Evolutionary conservation across 257 asterid genomes (phyloP).

Genomic region (Primulina huaijiensis): DNA sequence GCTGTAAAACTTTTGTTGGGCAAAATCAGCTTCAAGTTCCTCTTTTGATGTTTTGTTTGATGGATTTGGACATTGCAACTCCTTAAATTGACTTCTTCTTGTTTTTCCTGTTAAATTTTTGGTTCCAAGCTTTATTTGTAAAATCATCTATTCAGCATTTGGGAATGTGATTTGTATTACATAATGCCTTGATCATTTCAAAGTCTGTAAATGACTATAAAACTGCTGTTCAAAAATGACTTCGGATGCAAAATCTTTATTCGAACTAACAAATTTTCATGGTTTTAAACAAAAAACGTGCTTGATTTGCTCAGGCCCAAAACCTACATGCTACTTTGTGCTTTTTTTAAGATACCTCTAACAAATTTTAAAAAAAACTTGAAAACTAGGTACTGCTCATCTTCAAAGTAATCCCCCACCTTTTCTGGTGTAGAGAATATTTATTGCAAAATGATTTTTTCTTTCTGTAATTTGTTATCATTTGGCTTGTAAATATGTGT

Average conservation of each 20-base stretch:
- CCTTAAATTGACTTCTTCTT: not conserved
- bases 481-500: not conserved
- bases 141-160: too few species aligned
- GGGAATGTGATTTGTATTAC: not conserved
- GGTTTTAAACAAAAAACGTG: not conserved
- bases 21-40: not conserved
- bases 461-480: not conserved
- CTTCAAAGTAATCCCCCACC: not conserved
- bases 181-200: not conserved
- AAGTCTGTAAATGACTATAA: not conserved
- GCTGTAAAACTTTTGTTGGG: not conserved
- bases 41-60: conserved; percentile 1
- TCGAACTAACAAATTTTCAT: not conserved
- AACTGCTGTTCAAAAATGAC: not conserved
- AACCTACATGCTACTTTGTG: not conserved
- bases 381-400: not conserved
- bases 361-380: not conserved
- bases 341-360: not conserved
- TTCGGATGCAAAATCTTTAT: not conserved
- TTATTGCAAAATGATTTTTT: conserved; percentile 8
- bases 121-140: not conserved
- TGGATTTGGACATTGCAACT: not conserved
- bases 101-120: not conserved
- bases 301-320: not conserved
- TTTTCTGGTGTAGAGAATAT: not conserved